Evolutionary conservation across 768 basidiomycete species (phyloP).

Genomic region (Lentinula sp.): DNA sequence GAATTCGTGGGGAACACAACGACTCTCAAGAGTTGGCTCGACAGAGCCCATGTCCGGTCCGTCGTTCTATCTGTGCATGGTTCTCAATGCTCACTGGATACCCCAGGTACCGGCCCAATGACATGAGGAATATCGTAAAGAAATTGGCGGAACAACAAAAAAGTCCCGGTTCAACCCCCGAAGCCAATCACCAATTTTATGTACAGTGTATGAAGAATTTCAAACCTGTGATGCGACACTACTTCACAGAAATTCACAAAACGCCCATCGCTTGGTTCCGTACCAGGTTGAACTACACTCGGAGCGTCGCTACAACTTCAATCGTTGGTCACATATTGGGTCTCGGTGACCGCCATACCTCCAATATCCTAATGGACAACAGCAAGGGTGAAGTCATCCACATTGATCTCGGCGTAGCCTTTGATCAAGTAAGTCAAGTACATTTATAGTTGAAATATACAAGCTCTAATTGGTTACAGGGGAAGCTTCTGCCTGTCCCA

Average conservation of each 20-base stretch:
- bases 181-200: constrained; percentile 22
- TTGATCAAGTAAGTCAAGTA: constrained; percentile 68
- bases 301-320: constrained; percentile 89
- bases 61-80: constrained; percentile 11
- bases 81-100: not conserved
- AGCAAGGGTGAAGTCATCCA: constrained; percentile 84
- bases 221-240: constrained; percentile 89
- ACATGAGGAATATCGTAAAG: constrained; percentile 27
- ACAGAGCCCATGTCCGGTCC: constrained; percentile 55
- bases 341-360: constrained; percentile 86
- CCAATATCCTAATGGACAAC: constrained; percentile 88
- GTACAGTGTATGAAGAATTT: constrained; percentile 37
- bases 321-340: constrained; percentile 93
- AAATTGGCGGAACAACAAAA: constrained; percentile 21
- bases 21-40: constrained; percentile 60
- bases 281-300: constrained; percentile 83
- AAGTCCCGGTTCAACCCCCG: constrained; percentile 11
- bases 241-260: constrained; percentile 88
- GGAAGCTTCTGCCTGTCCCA: constrained; percentile 69
- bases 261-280: constrained; percentile 88
- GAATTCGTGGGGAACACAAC: constrained; percentile 85
- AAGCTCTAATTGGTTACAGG: constrained; percentile 41
- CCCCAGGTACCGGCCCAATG: constrained; percentile 46
- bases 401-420: constrained; percentile 95
- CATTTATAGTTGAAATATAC: not conserved